Evolutionary conservation across 2,329 filamentous ascomycete genomes (phyloP), one percentile per base, ranked within the genome.

Genomic region (Decorospora gaudefroyi): DNA sequence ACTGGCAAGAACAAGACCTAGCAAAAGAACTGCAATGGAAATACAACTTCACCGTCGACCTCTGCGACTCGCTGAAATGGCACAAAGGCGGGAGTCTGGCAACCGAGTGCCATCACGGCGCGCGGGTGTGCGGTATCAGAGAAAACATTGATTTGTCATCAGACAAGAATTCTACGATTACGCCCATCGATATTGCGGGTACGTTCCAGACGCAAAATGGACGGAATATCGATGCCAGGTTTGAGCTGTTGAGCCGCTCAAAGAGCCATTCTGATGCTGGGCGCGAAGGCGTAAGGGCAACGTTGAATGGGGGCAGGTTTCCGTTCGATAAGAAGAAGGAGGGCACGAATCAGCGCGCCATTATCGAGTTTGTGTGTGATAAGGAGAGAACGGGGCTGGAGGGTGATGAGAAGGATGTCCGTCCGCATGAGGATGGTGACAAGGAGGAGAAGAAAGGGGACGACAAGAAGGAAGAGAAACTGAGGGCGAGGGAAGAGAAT

Each of bases 351-450:
- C 87, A 95, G 69, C 84, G 83, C 62, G 88, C 90, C 3, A 79
- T 95, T 7, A 81, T 97, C 40, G 88, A 95, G 61, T 90, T 97
- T 58, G 68, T 91, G 13, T 99, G 93, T 72, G 86, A 95, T 63
- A 75, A 72, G 19, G 78, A 86, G 2, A 78, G 81, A 55, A 84
- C 84, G 6, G 91, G 91, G 1, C 78, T 86, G 5, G 91, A 96
- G 46, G 72, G 77, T 52, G 82, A 81, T 54, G 83, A 87, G 59
- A 81, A 78, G 67, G 75, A 78, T 30, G 69, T 77, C 1, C 76
- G 78, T 36, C 82, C 85, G 45, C 73, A 80, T 54, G 81, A 83
- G 53, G 35, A 53, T 19, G 68, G 76, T 11, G 37, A 40, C 3
- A 74, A 80, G 50, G 80, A 84, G 41, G 75, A 76, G 27, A 46